A percentile compares a stretch with the other conserved stretches of the same genome.
Evolutionary conservation across 768 basidiomycete genomes (phyloP).

Genomic region (Auriscalpium vulgare): DNA sequence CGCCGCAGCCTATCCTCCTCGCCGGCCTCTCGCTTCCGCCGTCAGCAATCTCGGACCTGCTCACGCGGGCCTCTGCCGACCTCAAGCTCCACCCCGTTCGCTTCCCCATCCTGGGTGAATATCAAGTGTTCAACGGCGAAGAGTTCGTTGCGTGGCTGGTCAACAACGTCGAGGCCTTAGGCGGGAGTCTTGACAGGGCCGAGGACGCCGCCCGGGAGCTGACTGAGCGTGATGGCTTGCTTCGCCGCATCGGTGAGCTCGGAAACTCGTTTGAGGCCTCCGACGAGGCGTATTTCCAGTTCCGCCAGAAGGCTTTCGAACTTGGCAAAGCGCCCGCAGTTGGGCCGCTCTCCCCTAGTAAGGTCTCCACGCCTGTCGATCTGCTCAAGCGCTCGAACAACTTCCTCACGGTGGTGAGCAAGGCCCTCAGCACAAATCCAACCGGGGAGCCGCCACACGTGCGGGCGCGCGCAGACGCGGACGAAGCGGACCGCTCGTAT

Average conservation of each 20-base stretch:
- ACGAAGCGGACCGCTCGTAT: conserved; percentile 73
- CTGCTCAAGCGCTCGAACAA: conserved; percentile 63
- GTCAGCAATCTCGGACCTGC: conserved; percentile 55
- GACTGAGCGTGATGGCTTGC: conserved; percentile 43
- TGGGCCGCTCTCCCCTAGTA: conserved; percentile 20
- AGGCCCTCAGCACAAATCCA: conserved; percentile 47
- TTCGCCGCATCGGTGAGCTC: conserved; percentile 72
- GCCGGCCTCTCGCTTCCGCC: conserved; percentile 69
- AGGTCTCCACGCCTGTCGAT: conserved; percentile 32
- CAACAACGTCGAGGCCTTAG: conserved; percentile 69
- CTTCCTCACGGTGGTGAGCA: conserved; percentile 64
- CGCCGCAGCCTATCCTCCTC: conserved; percentile 53
- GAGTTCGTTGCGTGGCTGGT: conserved; percentile 84
- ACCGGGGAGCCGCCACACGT: conserved; percentile 59
- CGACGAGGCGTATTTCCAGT: conserved; percentile 79
- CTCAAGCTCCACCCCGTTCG: conserved; percentile 65
- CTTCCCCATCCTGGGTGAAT: conserved; percentile 77
- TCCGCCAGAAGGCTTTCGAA: conserved; percentile 72
- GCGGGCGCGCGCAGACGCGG: conserved; percentile 67
- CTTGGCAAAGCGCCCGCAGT: conserved; percentile 31
- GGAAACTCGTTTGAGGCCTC: conserved; percentile 75
- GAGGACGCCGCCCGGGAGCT: conserved; percentile 60
- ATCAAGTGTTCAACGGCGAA: conserved; percentile 80
- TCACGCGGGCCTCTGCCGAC: conserved; percentile 63
- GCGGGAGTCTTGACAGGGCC: conserved; percentile 68